Evolutionary conservation across 139 green algal genomes (phyloP), one percentile per base, ranked within the genome.

Genomic region (Spirogloea muscicola): DNA sequence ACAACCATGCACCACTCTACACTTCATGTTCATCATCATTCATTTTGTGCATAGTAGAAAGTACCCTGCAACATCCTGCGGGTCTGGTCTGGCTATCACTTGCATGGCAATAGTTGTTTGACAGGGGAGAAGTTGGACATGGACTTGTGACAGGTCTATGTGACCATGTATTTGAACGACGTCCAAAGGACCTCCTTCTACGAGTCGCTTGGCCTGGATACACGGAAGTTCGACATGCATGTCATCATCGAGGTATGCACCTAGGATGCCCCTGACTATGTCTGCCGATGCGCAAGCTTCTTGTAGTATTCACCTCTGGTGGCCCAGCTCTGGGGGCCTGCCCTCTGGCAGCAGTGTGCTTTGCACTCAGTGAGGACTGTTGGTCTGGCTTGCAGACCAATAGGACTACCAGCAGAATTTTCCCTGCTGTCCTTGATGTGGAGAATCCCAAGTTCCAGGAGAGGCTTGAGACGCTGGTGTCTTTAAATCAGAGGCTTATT

Each of bases 131-230:
- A 13, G 16, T n/a, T n/a, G n/a, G n/a, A n/a, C n/a, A n/a, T 52
- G 13, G 13, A 16, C 44, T 52, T 16, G 44, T 18, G 57, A 44
- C 57, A 65, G 0, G 93, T 97, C 43, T 98, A 98, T 87, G 89
- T 96, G 79, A 98, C 94, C 78, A 98, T 98, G 94, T 98, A 98
- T 86, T 85, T 98, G 10, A 98, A 98, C 86, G 94, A 98, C 85
- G 90, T 97, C 88, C 81, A 91, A 79, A 86, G 94, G 60, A 70
- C 72, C 42, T 74, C 81, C 7, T 98, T 98, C 88, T 98, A 98
- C 85, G 83, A 90, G 72, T 87, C 88, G 3, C 67, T 98, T 34
- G 94, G 94, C 82, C 80, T 98, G 48, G 87, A 97, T 85, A 96
- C 91, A 57, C 96, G 82, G 16, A 68, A 93, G 83, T 98, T 98